Percentiles rank a stretch among this genome's conserved stretches.
phyloP scores from a whole-genome alignment of 257 asterid species.

The Henckelia pumila region DNA sequence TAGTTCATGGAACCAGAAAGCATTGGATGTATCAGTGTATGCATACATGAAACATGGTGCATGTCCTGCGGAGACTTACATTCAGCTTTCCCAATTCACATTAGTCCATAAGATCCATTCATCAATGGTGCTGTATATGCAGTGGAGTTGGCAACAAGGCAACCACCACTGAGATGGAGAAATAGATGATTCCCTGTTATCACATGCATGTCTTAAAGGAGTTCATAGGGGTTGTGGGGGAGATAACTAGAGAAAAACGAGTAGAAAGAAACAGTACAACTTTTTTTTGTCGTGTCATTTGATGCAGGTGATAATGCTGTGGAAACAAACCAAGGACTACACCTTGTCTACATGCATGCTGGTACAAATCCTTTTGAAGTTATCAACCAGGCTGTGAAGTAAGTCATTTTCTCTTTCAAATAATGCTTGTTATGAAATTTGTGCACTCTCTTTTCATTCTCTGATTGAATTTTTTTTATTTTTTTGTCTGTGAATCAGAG shows the following conservation, averaged over 20 bases:
- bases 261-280: conserved; percentile 29
- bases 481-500: conserved; percentile 53
- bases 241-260: conserved; percentile 19
- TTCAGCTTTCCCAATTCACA: conserved; percentile 16
- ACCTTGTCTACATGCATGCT: conserved; percentile 85
- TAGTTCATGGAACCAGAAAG: conserved; percentile 33
- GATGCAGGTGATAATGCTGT: conserved; percentile 84
- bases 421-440: conserved; percentile 8
- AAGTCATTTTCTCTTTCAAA: conserved; percentile 32
- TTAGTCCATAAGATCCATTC: conserved; percentile 20
- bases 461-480: conserved; percentile 10
- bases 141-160: conserved; percentile 24
- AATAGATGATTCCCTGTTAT: conserved; percentile 22
- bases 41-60: conserved; percentile 22
- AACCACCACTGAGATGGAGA: conserved; percentile 29
- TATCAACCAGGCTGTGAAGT: conserved; percentile 90
- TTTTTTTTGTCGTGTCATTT: conserved; percentile 29
- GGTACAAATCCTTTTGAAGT: conserved; percentile 95
- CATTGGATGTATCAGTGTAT: conserved; percentile 24
- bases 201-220: conserved; percentile 24
- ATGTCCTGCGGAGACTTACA: background rate
- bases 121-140: conserved; percentile 22
- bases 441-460: background rate
- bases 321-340: conserved; percentile 83
- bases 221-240: conserved; percentile 26